Percentiles rank a stretch among this genome's conserved stretches.
These are phyloP conservation scores for Kodamaea arcana DNA, from an alignment of 1,139 yeast genomes.

Conservation along the genomic window DNA sequence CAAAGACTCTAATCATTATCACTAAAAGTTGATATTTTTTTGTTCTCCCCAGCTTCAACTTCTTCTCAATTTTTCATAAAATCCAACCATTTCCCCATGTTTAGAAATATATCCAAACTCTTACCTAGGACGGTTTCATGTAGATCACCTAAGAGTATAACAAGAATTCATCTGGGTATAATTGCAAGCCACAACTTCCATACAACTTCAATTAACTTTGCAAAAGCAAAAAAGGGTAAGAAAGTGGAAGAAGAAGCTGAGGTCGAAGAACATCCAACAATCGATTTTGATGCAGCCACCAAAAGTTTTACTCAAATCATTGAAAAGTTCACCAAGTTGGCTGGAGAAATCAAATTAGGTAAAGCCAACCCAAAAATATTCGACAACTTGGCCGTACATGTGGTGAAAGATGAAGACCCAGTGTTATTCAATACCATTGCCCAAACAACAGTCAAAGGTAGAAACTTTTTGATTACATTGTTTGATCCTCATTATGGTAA, in stretches of 20 bases:
- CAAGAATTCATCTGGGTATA: too few species aligned
- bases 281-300: constrained; percentile 41
- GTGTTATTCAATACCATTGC: constrained; percentile 58
- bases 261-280: constrained; percentile 17
- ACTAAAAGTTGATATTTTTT: too few species aligned
- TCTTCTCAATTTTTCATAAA: too few species aligned
- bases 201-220: constrained; percentile 3
- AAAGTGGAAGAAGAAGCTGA: constrained; percentile 14
- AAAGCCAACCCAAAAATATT: constrained; percentile 64
- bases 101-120: background rate
- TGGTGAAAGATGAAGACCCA: constrained; percentile 43
- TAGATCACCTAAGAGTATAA: too few species aligned
- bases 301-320: constrained; percentile 46
- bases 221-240: constrained; percentile 13
- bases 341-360: constrained; percentile 65
- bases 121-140: background rate
- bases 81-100: too few species aligned
- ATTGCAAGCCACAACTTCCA: constrained; percentile 3
- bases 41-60: too few species aligned
- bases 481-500: constrained; percentile 76
- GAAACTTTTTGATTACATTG: constrained; percentile 68
- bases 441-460: constrained; percentile 64
- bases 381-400: constrained; percentile 52
- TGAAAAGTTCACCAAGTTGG: constrained; percentile 49
- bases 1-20: too few species aligned